Base-by-base conservation (phyloP, 768 basidiomycete species). In the Rhodotorula babjevae region DNA sequence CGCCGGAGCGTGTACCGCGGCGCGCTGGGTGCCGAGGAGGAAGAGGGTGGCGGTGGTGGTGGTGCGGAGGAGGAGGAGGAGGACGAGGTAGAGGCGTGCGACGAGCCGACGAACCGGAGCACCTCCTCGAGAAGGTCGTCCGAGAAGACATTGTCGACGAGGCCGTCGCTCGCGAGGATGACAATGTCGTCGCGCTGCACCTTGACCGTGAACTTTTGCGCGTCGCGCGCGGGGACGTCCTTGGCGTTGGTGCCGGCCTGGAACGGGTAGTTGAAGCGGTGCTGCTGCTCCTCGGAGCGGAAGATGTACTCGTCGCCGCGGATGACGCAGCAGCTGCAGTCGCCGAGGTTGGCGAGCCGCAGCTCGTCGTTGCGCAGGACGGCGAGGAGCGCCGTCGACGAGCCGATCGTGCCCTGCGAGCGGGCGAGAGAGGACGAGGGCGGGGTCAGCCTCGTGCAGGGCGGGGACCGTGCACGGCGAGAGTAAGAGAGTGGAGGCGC, bases 221-320 rank as follows among this genome's bases (percentile, higher is more conserved):
- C 90, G 61, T 90, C 86, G 29, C 84, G 78, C 77, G 80, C 78
- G 25, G 90, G 89, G 36, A 84, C 85, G 29, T 87, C 87, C n/a
- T 85, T 81, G 4, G 85, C 85, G 55, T 85, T 82, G 4, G 87
- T 87, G 14, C 87, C 87, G 44, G 89, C 86, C 76, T 88, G 87
- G 42, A 85, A 83, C 0, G 87, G 87, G n/a, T 85, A 86, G 76
- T 88, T 88, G 80, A 88, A 88, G 23, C 84, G 85, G 86, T 92
- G 93, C 87, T 93, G 93, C 91, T 95, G 94, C 81, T 96, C 94
- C 56, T 90, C 87, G 61, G 88, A 90, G 46, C 93, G 85, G 88
- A 92, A 96, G 3, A 87, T 86, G 57, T 96, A 87, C 65, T 87
- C 84, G 12, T 86, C 88, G 19, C 81, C 76, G 5, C 93, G 87